Evolutionary conservation across 2,329 filamentous ascomycete species (phyloP).

Genomic region (Exophiala viscosa): DNA sequence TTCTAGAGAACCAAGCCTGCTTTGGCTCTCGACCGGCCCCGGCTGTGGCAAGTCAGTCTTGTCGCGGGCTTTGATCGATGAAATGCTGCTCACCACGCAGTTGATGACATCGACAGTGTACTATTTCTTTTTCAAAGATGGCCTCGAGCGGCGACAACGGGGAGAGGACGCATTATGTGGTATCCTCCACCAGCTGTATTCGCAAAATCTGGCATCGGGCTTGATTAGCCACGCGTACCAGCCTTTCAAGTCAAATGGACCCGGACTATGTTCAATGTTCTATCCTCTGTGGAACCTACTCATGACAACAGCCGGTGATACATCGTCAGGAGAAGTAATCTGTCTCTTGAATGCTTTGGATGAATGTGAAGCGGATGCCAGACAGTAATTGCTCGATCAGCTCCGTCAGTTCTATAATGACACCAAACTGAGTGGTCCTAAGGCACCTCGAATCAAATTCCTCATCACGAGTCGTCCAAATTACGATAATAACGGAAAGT

Average conservation of each 20-base stretch:
- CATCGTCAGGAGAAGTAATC: slow-evolving; percentile 8
- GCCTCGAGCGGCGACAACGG: slow-evolving; percentile 34
- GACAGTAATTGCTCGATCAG: slow-evolving; percentile 7
- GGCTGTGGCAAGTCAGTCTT: slow-evolving; percentile 43
- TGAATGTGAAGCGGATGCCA: slow-evolving; percentile 14
- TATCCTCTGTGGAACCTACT: slow-evolving; percentile 15
- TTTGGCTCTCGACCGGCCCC: slow-evolving; percentile 41
- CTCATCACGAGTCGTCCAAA: slow-evolving; percentile 34
- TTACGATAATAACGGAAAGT: slow-evolving; percentile 22
- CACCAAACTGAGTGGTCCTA: background rate
- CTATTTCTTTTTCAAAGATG: slow-evolving; percentile 41
- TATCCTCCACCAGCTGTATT: slow-evolving; percentile 16
- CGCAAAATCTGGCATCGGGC: background rate
- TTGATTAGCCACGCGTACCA: slow-evolving; percentile 25
- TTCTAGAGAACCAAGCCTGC: slow-evolving; percentile 28
- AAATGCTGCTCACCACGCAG: slow-evolving; percentile 24
- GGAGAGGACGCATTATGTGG: slow-evolving; percentile 34
- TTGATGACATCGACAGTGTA: slow-evolving; percentile 26
- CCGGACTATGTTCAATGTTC: slow-evolving; percentile 2
- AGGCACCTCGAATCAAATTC: slow-evolving; percentile 22
- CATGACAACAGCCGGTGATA: background rate
- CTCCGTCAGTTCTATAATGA: background rate
- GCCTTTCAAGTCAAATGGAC: slow-evolving; percentile 10
- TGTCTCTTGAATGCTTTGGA: slow-evolving; percentile 23
- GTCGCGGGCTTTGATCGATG: slow-evolving; percentile 34